A percentile compares a stretch with the other conserved stretches of the same genome.
These are phyloP conservation scores for Torrubiella hemipterigena DNA, from an alignment of 2,329 filamentous ascomycete genomes.

Conservation along the genomic window DNA sequence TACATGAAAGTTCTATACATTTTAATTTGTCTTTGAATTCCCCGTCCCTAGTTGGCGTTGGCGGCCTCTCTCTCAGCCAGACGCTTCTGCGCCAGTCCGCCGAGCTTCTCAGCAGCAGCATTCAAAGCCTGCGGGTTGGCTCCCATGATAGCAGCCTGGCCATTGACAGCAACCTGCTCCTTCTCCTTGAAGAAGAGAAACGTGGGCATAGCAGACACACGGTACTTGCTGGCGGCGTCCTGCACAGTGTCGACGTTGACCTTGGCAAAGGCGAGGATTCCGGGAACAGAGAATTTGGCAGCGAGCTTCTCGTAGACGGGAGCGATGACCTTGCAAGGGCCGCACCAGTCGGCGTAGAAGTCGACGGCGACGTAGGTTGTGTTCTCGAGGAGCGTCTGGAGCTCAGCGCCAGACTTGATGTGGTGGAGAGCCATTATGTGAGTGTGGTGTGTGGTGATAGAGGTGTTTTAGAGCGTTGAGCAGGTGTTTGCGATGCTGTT, in stretches of 20 bases:
- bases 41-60: too few relatives aligned
- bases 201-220: conserved; percentile 85
- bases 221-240: conserved; percentile 62
- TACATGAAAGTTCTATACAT: too few relatives aligned
- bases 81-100: conserved; percentile 20
- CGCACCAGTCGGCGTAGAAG: conserved; percentile 40
- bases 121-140: conserved; percentile 18
- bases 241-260: conserved; percentile 78
- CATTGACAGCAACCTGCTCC: conserved; percentile 18
- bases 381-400: conserved; percentile 23
- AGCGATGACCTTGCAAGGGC: conserved; percentile 35
- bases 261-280: conserved; percentile 67
- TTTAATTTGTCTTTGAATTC: too few relatives aligned
- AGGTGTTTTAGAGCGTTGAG: conserved; percentile 2
- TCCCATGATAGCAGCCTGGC: conserved; percentile 19
- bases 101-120: conserved; percentile 24
- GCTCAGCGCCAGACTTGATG: conserved; percentile 17
- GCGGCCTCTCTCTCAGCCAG: conserved; percentile 11
- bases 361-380: conserved; percentile 32
- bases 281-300: conserved; percentile 18
- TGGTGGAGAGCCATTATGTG: conserved; percentile 15
- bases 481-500: background rate
- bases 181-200: conserved; percentile 81
- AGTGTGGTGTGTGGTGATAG: conserved; percentile 2
- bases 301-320: conserved; percentile 26